phyloP scores from a whole-genome alignment of 352 stramenopile genomes.

The Thalassiosira hispida region DNA sequence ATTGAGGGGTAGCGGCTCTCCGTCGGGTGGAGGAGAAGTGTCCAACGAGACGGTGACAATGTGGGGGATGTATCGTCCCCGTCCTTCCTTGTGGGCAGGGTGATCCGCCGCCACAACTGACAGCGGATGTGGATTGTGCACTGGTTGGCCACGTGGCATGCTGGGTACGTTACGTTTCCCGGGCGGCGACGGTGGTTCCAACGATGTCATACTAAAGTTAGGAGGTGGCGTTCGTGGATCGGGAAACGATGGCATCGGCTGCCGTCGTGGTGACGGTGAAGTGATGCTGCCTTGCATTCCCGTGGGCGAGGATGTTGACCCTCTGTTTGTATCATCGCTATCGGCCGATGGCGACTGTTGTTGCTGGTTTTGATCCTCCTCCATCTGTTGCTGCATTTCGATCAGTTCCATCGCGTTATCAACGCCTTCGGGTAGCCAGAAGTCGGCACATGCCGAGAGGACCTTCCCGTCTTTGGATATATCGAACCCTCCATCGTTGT shows the following conservation, averaged over 20 bases:
- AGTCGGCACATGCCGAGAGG: slow-evolving; percentile 94
- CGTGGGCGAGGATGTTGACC: slow-evolving; percentile 12
- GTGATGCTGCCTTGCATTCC: not conserved
- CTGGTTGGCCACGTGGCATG: slow-evolving; percentile 16
- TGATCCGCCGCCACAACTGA: slow-evolving; percentile 53
- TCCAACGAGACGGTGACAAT: slow-evolving; percentile 79
- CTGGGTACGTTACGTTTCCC: slow-evolving; percentile 48
- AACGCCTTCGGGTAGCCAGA: slow-evolving; percentile 89
- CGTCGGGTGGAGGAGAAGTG: slow-evolving; percentile 43
- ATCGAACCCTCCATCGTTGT: slow-evolving; percentile 98
- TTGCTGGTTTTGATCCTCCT: slow-evolving; percentile 28
- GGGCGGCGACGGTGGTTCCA: slow-evolving; percentile 50
- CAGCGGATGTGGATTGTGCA: slow-evolving; percentile 57
- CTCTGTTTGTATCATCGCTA: too few species aligned
- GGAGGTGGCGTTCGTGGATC: slow-evolving; percentile 51
- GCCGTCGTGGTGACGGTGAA: slow-evolving; percentile 20
- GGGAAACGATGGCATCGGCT: slow-evolving; percentile 5
- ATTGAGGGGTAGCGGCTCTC: slow-evolving; percentile 15
- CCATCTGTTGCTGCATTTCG: slow-evolving; percentile 39
- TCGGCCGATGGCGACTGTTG: too few species aligned
- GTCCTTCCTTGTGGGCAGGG: slow-evolving; percentile 49
- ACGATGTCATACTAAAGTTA: slow-evolving; percentile 22
- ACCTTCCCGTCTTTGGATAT: slow-evolving; percentile 93
- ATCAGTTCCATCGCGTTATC: slow-evolving; percentile 76
- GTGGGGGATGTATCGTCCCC: slow-evolving; percentile 72